Conservation (phyloP, 192 early-diverging fungal genomes). For the Coemansia sp. region DNA sequence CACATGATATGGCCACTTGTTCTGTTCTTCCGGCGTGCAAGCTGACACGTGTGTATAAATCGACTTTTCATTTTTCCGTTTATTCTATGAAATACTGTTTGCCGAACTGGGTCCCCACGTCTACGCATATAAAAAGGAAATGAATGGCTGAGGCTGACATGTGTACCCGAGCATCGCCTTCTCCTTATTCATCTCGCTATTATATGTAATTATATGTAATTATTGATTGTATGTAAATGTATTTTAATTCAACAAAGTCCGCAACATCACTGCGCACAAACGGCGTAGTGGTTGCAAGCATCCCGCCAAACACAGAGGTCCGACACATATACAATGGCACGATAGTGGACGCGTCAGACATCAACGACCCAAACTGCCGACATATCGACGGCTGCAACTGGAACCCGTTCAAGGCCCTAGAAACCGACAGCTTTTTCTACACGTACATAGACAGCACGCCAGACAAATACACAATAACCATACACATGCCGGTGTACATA, state of each 20-base stretch:
- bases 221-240: neutral
- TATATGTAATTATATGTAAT: neutral
- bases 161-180: no score
- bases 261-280: conserved; percentile 27
- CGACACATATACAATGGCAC: conserved; percentile 37
- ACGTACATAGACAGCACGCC: conserved; percentile 19
- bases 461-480: conserved; percentile 17
- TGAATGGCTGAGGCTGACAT: no score
- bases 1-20: neutral
- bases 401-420: conserved; percentile 31
- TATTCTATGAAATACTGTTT: neutral
- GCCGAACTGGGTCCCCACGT: neutral
- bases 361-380: neutral
- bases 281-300: conserved; percentile 25
- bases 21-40: neutral
- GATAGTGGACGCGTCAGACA: conserved; percentile 13
- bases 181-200: neutral
- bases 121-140: neutral
- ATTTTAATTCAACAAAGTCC: conserved; percentile 4
- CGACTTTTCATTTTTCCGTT: neutral
- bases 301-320: conserved; percentile 20
- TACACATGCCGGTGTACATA: conserved; percentile 28
- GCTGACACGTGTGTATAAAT: neutral
- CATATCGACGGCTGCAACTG: conserved; percentile 36
- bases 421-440: conserved; percentile 28